Base-by-base conservation (phyloP, 805 yeast genomes). In the Sugiyamaella boreocaroliniensis region DNA sequence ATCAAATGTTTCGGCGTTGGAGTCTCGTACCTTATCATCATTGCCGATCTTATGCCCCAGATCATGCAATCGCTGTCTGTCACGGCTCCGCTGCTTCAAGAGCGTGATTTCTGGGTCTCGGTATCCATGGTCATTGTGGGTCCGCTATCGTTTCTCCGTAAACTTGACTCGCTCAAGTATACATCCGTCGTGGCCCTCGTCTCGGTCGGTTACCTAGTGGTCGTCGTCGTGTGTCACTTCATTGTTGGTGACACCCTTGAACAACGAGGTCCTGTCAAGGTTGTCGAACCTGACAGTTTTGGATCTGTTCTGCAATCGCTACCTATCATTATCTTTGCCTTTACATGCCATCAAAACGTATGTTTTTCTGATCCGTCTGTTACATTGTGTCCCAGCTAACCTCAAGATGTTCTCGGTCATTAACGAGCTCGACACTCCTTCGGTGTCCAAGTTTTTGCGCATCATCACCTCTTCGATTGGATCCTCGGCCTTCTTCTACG, bases 261-360 rank as follows among this genome's bases (percentile, higher is more conserved):
- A 60, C 57, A 71, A 12, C 74, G 72, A 50, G 90, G 89, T 0
- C 71, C 71, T 0, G 67, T 86, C 49, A 63, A 77, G 53, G 52
- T 74, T 58, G 55, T 80, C 55, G 64, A 67, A 32, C 88, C 89
- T 1, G 61, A 64, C 22, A 67, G 76, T 4, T 8, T 63, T 8
- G 41, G 59, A 8, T 64, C 75, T 14, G 71, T 81, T n/a, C 74
- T 90, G 16, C 76, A 85, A 20, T 81, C 93, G 10, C 81, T 90
- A 65, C 95, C 97, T n/a, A 86, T 90, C 57, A 83, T 89, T 60
- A 92, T 92, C 12, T 90, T 92, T 73, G 96, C 97, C 0, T 92
- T 82, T 69, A 92, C 98, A 0, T 93, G 97, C 62, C 97, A 92
- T 64, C 97, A 92, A 68, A 92, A 92, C 70, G 47, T 41, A 20